Percentiles rank a stretch among this genome's conserved stretches.
phyloP scores from a whole-genome alignment of 306 rosid genomes.

The Canavalia gladiata region DNA sequence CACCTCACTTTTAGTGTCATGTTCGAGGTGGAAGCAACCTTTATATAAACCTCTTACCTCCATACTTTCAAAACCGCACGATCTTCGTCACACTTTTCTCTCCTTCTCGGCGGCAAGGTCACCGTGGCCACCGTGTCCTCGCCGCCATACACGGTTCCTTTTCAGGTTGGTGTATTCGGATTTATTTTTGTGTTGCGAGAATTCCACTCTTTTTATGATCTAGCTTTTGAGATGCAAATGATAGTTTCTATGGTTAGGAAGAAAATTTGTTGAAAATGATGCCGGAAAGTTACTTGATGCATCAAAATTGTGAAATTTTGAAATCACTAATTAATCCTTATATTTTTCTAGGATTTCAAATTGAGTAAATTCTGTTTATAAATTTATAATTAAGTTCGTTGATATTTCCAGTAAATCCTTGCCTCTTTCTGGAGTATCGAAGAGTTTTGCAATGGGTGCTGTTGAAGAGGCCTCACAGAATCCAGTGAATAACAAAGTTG shows the following conservation, averaged over 20 bases:
- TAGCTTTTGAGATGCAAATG: neutral
- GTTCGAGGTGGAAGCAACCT: neutral
- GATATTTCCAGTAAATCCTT: conserved; percentile 9
- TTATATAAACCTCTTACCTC: neutral
- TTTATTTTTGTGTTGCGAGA: neutral
- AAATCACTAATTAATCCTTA: neutral
- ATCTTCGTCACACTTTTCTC: conserved; percentile 7
- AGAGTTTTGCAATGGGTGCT: conserved; percentile 51
- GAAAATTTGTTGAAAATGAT: neutral
- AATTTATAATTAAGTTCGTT: neutral
- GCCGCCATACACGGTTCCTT: neutral
- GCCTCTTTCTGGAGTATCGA: conserved; percentile 22
- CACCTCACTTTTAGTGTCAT: conserved; percentile 29
- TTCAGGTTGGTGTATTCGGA: conserved; percentile 46
- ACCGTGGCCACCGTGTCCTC: neutral
- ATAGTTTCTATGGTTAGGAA: neutral
- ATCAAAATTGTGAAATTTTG: neutral
- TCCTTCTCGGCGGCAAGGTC: neutral
- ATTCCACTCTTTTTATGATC: neutral
- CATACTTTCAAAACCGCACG: conserved; percentile 7
- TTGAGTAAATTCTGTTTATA: neutral
- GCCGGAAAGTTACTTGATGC: neutral
- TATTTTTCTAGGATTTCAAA: neutral
- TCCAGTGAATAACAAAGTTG: conserved; percentile 34
- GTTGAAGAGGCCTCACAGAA: conserved; percentile 18